Evolutionary conservation across 2,329 filamentous ascomycete species (phyloP), one percentile per base, ranked within the genome.

Genomic region (Orbilia ellipsospora): DNA sequence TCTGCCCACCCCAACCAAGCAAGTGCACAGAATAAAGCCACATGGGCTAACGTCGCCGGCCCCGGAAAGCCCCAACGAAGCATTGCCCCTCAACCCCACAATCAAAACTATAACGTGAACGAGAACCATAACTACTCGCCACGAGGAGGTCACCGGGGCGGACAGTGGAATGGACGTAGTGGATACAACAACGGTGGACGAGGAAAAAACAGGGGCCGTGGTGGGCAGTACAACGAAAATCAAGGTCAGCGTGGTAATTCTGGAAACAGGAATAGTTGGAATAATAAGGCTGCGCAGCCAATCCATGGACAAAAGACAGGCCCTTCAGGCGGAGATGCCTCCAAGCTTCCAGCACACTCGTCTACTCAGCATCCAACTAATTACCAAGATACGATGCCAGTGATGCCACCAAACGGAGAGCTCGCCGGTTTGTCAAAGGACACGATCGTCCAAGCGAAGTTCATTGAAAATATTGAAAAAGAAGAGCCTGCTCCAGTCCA

Each of bases 31-130:
- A 26, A 12, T 8, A 48, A 18, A 31, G 13, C 13, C 15, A 50
- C n/a, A 10, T 75, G 72, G 72, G 72, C 64, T 7, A 59, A 42
- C 18, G n/a, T 69, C 26, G 64, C 72, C n/a, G 1, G 18, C 26
- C 16, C 12, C 16, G 28, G 31, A 6, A 50, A 48, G 31, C 10
- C 31, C 10, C 31, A 10, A 36, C 31, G 10, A 7, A 36, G 31
- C 31, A 10, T 7, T 5, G 18, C 4, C 12, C 23, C 45, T n/a
- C 31, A 2, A 18, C 6, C 40, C 6, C 7, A 2, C 18, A 8
- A 23, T 5, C 48, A 67, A 28, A 36, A 51, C 36, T 23, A 15
- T 8, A 16, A 20, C 50, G 50, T 3, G 2, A 56, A 4, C 3
- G 50, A 54, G 8, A 42, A 55, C 23, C 52, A 42, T 50, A 61